phyloP scores from a whole-genome alignment of 805 yeast genomes.

The Ogataea degrootiae region DNA sequence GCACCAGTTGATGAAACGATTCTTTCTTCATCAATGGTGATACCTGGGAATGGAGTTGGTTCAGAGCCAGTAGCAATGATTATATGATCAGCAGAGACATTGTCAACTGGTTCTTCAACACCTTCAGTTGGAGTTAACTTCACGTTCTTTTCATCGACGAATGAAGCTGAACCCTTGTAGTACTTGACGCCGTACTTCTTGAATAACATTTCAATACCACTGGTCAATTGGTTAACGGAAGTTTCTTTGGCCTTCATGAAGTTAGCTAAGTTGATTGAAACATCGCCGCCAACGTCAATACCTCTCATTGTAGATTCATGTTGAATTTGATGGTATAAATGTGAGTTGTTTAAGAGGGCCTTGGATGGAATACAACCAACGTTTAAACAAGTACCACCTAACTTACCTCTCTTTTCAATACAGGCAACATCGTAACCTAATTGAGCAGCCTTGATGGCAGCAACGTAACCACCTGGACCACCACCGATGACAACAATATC shows the following conservation, averaged over 20 bases:
- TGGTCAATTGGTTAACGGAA: constrained; percentile 82
- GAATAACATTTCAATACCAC: constrained; percentile 92
- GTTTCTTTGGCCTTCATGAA: constrained; percentile 91
- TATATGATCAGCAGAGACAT: constrained; percentile 64
- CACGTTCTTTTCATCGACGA: constrained; percentile 73
- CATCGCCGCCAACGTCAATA: constrained; percentile 71
- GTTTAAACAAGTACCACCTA: constrained; percentile 98
- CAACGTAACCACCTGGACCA: constrained; percentile 99
- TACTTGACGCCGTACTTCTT: constrained; percentile 94
- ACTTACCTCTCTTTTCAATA: constrained; percentile 90
- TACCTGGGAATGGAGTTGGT: constrained; percentile 98
- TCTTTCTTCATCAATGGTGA: constrained; percentile 92
- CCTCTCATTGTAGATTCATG: constrained; percentile 86
- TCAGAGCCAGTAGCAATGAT: constrained; percentile 98
- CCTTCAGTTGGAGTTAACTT: constrained; percentile 86
- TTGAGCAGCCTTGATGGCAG: constrained; percentile 98
- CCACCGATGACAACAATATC: constrained; percentile 97
- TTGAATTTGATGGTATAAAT: constrained; percentile 81
- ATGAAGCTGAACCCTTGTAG: constrained; percentile 90
- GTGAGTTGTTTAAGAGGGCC: constrained; percentile 91
- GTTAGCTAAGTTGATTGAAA: constrained; percentile 65
- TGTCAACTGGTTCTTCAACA: constrained; percentile 62
- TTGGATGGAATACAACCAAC: constrained; percentile 99
- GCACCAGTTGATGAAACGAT: constrained; percentile 96
- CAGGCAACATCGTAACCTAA: constrained; percentile 92